phyloP scores from a whole-genome alignment of 768 basidiomycete genomes.

The Xerocomellus chrysenteron region DNA sequence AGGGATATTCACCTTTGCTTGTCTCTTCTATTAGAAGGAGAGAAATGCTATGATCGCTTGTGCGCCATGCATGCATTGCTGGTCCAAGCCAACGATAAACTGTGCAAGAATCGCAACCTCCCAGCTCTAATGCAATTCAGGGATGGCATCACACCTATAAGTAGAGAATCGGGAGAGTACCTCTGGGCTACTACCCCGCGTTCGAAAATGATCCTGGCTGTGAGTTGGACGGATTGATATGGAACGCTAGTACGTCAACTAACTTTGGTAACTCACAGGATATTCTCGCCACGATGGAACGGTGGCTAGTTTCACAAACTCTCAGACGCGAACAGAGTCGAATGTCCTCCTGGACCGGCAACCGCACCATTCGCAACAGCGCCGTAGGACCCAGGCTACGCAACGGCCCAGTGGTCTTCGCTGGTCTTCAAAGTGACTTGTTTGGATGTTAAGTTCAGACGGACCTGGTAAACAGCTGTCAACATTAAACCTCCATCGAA shows the following conservation, averaged over 20 bases:
- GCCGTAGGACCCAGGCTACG: slow-evolving; percentile 30
- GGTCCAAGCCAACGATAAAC: slow-evolving; percentile 30
- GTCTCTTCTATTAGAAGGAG: slow-evolving; percentile 19
- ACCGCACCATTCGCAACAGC: slow-evolving; percentile 10
- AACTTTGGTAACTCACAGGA: slow-evolving; percentile 19
- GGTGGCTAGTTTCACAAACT: slow-evolving; percentile 24
- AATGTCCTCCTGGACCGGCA: background rate
- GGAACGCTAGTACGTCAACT: background rate
- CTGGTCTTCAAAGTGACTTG: background rate
- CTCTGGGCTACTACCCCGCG: slow-evolving; percentile 20
- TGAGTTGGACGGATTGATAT: slow-evolving; percentile 7
- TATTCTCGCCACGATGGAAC: slow-evolving; percentile 27
- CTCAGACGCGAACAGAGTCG: slow-evolving; percentile 16
- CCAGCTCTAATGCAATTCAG: slow-evolving; percentile 20
- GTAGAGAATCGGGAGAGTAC: slow-evolving; percentile 15
- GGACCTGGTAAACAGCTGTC: slow-evolving; percentile 17
- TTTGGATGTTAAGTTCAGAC: slow-evolving; percentile 17
- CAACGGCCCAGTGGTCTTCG: background rate
- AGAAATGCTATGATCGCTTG: slow-evolving; percentile 26
- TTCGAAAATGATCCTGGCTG: slow-evolving; percentile 18
- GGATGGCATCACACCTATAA: slow-evolving; percentile 9
- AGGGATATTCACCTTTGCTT: slow-evolving; percentile 35
- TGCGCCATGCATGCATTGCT: slow-evolving; percentile 38
- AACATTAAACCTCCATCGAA: slow-evolving; percentile 1
- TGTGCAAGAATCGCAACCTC: slow-evolving; percentile 30